These are phyloP conservation scores for Exophiala aquamarina DNA, from an alignment of 2,329 filamentous ascomycete genomes.

Conservation along the genomic window DNA sequence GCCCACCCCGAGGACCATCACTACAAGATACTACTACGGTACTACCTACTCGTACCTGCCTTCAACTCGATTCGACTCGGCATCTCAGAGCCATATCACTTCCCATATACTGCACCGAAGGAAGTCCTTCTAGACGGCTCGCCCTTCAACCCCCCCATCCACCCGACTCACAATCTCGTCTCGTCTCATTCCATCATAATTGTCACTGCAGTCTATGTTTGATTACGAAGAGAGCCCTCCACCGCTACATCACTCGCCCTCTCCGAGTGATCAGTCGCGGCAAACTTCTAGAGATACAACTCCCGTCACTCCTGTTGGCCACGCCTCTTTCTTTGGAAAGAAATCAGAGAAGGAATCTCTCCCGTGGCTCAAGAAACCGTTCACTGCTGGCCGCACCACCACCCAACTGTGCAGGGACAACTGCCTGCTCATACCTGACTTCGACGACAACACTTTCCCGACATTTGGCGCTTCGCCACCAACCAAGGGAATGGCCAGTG, in stretches of 20 bases:
- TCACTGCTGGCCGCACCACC: conserved; percentile 38
- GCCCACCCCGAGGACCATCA: not conserved
- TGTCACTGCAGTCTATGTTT: conserved; percentile 47
- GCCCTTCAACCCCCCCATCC: conserved; percentile 2
- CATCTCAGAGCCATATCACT: not conserved
- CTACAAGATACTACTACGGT: not conserved
- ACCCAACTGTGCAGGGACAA: conserved; percentile 40
- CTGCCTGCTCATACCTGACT: conserved; percentile 33
- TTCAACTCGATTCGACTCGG: not conserved
- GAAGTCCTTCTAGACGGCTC: not conserved
- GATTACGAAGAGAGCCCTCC: conserved; percentile 53
- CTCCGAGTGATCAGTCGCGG: conserved; percentile 47
- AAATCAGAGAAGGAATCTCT: conserved; percentile 41
- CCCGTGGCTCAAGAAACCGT: conserved; percentile 46
- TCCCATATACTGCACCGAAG: conserved; percentile 1
- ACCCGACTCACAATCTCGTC: conserved; percentile 21
- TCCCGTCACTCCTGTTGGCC: conserved; percentile 49
- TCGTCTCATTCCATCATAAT: not conserved
- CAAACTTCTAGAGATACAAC: conserved; percentile 52
- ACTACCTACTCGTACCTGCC: not conserved
- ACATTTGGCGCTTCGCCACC: conserved; percentile 40
- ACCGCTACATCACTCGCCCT: conserved; percentile 53
- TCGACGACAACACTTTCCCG: conserved; percentile 38
- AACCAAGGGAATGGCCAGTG: conserved; percentile 38
- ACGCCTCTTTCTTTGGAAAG: conserved; percentile 44